Base-by-base conservation (phyloP, 129 eudicot species). In the Gnaphalium uliginosum region DNA sequence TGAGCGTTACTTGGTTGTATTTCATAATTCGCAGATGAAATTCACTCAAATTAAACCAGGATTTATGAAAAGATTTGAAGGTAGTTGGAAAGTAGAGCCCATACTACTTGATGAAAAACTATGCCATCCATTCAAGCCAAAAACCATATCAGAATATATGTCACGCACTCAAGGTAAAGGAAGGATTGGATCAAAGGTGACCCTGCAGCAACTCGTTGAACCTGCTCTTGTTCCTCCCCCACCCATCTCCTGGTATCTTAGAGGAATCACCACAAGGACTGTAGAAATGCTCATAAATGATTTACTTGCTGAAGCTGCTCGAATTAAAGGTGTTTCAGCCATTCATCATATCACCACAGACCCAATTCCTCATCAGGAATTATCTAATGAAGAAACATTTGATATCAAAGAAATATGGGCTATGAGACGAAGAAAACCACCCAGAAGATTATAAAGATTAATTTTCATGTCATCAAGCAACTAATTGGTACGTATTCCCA, bases 221-320 rank as follows among this genome's bases (percentile, higher is more conserved):
- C 99, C 99, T 8, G 81, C 90, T 8, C 75, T 94, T 27, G 93
- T 94, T 66, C 99, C 99, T 62, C 99, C 99, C 17, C 97, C 99
- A 2, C 99, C 99, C 8, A 85, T 94, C 76, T 94, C 99, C 7
- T 90, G 99, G 97, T 95, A 95, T 68, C 84, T 91, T 41, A 83
- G 99, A 68, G 97, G 97, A 72, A 95, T 95, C 48, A 95, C 96
- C 23, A 26, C 96, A n/a, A 87, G 76, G 77, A 95, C 99, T 1
- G 85, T 96, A 0, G 99, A 95, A 79, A 86, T 86, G 96, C 80
- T 95, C 53, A 90, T 94, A 32, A 89, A 50, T 3, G 96, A 94
- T 59, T 80, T 94, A 63, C 30, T 84, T 66, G 92, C 83, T 15
- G 99, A 94, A 84, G 87, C 91, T 78, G 90, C 89, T 43, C 78